A percentile compares a stretch with the other conserved stretches of the same genome.
These are phyloP conservation scores for Vitis rupestris DNA, from an alignment of 164 flowering plant genomes.

Conservation along the genomic window DNA sequence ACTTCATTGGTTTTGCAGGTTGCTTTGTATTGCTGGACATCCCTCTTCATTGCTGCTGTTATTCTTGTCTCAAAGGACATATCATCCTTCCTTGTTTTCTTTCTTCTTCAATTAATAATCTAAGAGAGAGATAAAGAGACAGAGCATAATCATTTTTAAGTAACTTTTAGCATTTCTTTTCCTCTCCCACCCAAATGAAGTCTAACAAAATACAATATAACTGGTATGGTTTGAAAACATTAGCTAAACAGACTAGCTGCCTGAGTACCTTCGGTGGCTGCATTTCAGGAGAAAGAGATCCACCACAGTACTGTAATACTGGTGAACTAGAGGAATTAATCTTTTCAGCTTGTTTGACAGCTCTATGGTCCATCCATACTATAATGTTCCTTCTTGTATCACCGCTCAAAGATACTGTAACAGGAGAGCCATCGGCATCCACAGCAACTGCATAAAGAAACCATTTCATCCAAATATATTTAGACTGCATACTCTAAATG, in stretches of 20 bases:
- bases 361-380: slow-evolving; percentile 99
- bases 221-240: neutral
- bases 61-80: too few relatives aligned
- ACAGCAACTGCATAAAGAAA: slow-evolving; percentile 72
- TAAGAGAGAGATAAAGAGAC: too few relatives aligned
- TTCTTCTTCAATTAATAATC: too few relatives aligned
- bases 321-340: slow-evolving; percentile 86
- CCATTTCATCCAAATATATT: slow-evolving; percentile 1
- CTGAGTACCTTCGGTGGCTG: slow-evolving; percentile 88
- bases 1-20: too few relatives aligned
- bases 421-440: slow-evolving; percentile 95
- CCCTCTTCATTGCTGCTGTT: too few relatives aligned
- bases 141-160: too few relatives aligned
- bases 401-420: slow-evolving; percentile 94
- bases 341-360: slow-evolving; percentile 89
- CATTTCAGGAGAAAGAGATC: slow-evolving; percentile 93
- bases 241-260: neutral
- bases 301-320: slow-evolving; percentile 92
- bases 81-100: too few relatives aligned
- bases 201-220: too few relatives aligned
- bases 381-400: slow-evolving; percentile 92
- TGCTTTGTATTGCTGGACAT: too few relatives aligned
- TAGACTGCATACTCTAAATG: neutral
- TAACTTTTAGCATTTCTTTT: too few relatives aligned
- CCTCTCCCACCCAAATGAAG: too few relatives aligned